A percentile compares a stretch with the other conserved stretches of the same genome.
phyloP scores from a whole-genome alignment of 2,329 filamentous ascomycete species.

The Diplodia intermedia region DNA sequence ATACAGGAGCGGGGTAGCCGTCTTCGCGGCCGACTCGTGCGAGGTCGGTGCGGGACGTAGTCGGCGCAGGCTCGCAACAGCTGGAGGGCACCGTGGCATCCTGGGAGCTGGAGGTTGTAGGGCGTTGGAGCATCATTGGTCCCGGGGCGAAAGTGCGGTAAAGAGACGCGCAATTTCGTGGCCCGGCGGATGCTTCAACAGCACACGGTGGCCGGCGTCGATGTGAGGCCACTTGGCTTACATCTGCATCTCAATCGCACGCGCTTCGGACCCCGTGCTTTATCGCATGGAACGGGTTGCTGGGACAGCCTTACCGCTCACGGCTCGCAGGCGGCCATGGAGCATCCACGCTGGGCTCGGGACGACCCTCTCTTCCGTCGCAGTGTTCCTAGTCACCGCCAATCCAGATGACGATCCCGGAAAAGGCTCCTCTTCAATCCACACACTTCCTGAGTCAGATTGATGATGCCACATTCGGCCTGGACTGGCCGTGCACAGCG shows the following conservation, averaged over 20 bases:
- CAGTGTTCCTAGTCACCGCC: conserved; percentile 27
- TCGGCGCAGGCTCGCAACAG: conserved; percentile 2
- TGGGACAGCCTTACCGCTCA: conserved; percentile 23
- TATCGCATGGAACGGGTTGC: conserved; percentile 9
- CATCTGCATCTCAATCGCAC: not conserved
- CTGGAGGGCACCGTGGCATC: conserved; percentile 5
- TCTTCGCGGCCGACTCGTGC: conserved; percentile 5
- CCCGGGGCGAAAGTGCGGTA: conserved; percentile 20
- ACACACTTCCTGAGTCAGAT: conserved; percentile 6
- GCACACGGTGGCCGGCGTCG: not conserved
- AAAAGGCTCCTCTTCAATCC: conserved; percentile 8
- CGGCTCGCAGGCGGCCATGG: conserved; percentile 10
- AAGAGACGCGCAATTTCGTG: not conserved
- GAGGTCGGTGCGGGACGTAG: conserved; percentile 14
- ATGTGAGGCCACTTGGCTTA: not conserved
- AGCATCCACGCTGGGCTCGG: conserved; percentile 27
- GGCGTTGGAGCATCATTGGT: conserved; percentile 9
- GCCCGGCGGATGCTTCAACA: not conserved
- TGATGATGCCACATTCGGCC: conserved; percentile 16
- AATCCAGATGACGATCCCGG: conserved; percentile 14
- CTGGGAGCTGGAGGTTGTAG: not conserved
- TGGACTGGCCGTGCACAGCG: conserved; percentile 11
- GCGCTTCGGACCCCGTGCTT: conserved; percentile 15
- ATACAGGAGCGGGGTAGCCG: conserved; percentile 20
- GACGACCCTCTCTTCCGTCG: conserved; percentile 30